A percentile compares a stretch with the other conserved stretches of the same genome.
Conservation (phyloP, 2,329 filamentous ascomycete genomes). For the Proliferodiscus dingleyae region DNA sequence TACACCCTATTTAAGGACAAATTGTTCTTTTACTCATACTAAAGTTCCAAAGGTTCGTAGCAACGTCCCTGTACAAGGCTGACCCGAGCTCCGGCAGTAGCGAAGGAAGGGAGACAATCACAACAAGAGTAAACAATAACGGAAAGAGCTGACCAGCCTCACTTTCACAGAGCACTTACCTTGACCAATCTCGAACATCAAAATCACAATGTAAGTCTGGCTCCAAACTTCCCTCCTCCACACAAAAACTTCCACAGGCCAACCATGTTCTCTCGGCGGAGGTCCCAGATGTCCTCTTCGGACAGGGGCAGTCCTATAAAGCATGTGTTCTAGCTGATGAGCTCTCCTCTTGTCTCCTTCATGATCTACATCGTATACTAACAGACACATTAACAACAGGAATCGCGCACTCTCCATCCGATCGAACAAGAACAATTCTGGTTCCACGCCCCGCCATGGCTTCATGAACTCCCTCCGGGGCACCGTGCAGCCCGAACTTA, state of each 20-base stretch:
- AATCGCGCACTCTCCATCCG: constrained; percentile 71
- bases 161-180: constrained; percentile 5
- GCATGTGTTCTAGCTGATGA: constrained; percentile 8
- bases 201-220: constrained; percentile 19
- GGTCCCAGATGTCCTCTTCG: constrained; percentile 13
- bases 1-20: no score
- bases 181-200: constrained; percentile 6
- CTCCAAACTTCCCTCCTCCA: constrained; percentile 3
- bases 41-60: constrained; percentile 1
- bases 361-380: not conserved
- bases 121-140: not conserved
- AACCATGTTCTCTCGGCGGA: constrained; percentile 16
- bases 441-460: constrained; percentile 51
- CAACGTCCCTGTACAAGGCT: not conserved
- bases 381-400: constrained; percentile 42
- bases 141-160: constrained; percentile 19
- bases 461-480: constrained; percentile 89
- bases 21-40: no score
- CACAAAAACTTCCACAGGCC: constrained; percentile 6
- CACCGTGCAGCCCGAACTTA: constrained; percentile 79
- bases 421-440: constrained; percentile 41
- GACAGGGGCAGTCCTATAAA: constrained; percentile 13
- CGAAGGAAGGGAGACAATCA: constrained; percentile 1
- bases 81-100: constrained; percentile 10
- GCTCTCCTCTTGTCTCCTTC: not conserved